These are phyloP conservation scores for Glebionis coronaria DNA, from an alignment of 129 eudicot species.

Conservation along the genomic window DNA sequence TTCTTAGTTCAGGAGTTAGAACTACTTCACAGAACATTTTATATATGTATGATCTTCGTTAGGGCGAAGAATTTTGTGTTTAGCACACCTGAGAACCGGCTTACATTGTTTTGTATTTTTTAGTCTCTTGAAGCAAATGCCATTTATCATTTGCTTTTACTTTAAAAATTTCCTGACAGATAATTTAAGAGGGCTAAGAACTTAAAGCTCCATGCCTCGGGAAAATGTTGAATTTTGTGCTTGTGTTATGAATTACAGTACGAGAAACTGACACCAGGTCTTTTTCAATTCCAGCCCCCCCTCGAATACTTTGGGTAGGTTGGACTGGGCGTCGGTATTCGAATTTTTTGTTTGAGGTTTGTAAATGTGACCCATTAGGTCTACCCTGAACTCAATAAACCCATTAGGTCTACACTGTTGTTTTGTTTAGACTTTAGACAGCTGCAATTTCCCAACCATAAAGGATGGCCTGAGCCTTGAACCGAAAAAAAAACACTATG, in stretches of 20 bases:
- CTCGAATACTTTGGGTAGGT: no score
- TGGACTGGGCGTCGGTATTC: no score
- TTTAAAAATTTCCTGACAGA: neutral
- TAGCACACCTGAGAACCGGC: constrained; percentile 4
- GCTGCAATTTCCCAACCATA: no score
- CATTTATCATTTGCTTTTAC: constrained; percentile 1
- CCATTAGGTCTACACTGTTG: no score
- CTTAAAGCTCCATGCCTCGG: neutral
- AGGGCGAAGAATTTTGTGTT: constrained; percentile 8
- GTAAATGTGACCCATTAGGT: neutral
- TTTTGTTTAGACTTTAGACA: no score
- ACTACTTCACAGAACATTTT: constrained; percentile 1
- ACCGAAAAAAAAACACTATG: no score
- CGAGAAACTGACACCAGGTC: neutral
- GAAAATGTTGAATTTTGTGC: neutral
- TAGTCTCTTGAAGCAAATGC: neutral
- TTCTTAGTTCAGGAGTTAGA: constrained; percentile 21
- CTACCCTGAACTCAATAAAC: neutral
- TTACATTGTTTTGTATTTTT: constrained; percentile 8
- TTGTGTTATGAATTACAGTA: neutral
- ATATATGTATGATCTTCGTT: constrained; percentile 11
- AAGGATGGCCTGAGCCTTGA: no score
- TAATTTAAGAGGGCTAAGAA: neutral
- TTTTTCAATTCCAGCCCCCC: no score
- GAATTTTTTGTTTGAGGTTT: neutral